Percentiles rank a stretch among this genome's conserved stretches.
These are phyloP conservation scores for Madurella mycetomatis DNA, from an alignment of 2,329 filamentous ascomycete species.

Conservation along the genomic window DNA sequence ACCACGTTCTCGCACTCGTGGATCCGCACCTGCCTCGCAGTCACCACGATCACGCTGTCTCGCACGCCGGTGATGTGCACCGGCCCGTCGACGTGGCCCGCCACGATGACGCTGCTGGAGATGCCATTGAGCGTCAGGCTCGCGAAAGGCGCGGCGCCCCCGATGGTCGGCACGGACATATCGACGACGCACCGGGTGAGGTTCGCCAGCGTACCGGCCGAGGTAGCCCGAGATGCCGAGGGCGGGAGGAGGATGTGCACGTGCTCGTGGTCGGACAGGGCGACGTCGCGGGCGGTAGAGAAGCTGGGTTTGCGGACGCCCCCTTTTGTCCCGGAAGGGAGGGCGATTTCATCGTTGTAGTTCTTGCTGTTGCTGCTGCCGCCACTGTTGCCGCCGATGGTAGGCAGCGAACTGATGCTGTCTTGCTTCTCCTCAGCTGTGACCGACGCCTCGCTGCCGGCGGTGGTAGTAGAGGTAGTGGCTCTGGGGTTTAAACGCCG, in stretches of 20 bases:
- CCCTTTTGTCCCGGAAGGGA: constrained; percentile 28
- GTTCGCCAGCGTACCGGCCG: constrained; percentile 68
- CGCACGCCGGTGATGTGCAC: constrained; percentile 74
- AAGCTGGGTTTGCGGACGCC: constrained; percentile 59
- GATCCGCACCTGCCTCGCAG: constrained; percentile 84
- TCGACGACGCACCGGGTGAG: constrained; percentile 71
- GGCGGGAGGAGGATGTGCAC: constrained; percentile 73
- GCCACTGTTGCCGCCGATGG: constrained; percentile 16
- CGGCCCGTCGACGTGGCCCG: constrained; percentile 72
- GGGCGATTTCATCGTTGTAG: constrained; percentile 55
- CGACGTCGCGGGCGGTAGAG: constrained; percentile 55
- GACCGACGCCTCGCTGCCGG: constrained; percentile 22
- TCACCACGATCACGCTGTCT: constrained; percentile 71
- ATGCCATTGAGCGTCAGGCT: constrained; percentile 65
- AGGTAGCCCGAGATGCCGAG: constrained; percentile 65
- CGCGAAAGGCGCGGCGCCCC: constrained; percentile 59
- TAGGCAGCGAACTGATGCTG: constrained; percentile 36
- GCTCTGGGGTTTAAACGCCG: constrained; percentile 31
- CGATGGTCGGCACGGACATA: constrained; percentile 63
- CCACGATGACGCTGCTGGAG: constrained; percentile 66
- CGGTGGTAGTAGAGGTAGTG: not conserved
- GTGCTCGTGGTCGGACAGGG: constrained; percentile 62
- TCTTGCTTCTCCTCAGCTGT: constrained; percentile 32
- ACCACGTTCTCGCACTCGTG: constrained; percentile 79
- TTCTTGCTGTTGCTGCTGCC: constrained; percentile 34